Conservation (phyloP, 257 asterid species). For the Paraleonurus japonicus region DNA sequence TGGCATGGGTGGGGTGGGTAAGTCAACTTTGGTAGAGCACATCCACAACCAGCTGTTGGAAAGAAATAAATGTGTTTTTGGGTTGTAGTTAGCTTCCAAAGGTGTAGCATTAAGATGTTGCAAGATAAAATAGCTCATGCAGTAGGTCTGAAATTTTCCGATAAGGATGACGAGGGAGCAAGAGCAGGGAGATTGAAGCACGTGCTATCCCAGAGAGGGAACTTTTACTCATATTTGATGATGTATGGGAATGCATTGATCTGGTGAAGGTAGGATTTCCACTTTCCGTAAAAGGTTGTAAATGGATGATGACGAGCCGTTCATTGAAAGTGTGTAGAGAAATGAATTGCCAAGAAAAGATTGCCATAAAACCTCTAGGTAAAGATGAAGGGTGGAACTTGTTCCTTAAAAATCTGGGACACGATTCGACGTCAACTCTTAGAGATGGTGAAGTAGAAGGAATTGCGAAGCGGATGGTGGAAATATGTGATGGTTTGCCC, state of each 20-base stretch:
- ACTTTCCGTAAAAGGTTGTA: not conserved
- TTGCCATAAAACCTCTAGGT: conserved; percentile 7
- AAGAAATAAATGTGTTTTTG: not conserved
- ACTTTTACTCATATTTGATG: conserved; percentile 7
- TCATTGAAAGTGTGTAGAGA: conserved; percentile 9
- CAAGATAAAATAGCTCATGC: conserved; percentile 19
- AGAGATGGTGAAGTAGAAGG: not conserved
- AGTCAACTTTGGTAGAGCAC: conserved; percentile 7
- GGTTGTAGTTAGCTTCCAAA: conserved; percentile 21
- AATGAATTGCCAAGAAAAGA: not conserved
- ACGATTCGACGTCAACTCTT: not conserved
- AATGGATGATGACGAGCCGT: conserved; percentile 17
- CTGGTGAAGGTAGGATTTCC: conserved; percentile 17
- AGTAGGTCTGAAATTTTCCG: not conserved
- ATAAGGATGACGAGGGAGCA: conserved; percentile 4
- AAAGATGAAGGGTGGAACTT: conserved; percentile 18
- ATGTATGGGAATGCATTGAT: conserved; percentile 13
- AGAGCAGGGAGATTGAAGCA: conserved; percentile 5
- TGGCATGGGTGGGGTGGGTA: conserved; percentile 27
- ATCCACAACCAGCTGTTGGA: conserved; percentile 14
- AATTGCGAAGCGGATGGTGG: conserved; percentile 5
- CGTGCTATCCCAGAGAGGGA: not conserved
- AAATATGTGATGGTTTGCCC: conserved; percentile 25
- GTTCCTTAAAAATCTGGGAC: conserved; percentile 7
- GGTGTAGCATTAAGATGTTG: not conserved